Conservation (phyloP, 768 basidiomycete species). For the Phanerodontia chrysosporium region DNA sequence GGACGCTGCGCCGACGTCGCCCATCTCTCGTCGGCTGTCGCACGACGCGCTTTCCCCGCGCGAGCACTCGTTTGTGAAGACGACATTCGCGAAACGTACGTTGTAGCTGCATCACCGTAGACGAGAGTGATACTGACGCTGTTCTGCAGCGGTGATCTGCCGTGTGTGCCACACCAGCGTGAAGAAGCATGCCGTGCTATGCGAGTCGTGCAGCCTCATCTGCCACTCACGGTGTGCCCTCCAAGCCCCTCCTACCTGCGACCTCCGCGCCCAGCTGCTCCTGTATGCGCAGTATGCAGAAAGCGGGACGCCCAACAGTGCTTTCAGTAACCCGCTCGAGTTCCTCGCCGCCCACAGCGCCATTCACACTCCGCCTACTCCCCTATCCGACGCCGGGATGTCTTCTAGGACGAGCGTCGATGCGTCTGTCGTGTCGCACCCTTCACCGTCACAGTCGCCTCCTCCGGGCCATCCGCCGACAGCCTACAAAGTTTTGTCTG, state of each 20-base stretch:
- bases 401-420: slow-evolving; percentile 43
- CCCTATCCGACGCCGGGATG: slow-evolving; percentile 54
- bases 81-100: slow-evolving; percentile 89
- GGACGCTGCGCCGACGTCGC: slow-evolving; percentile 34
- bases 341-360: slow-evolving; percentile 29
- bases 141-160: slow-evolving; percentile 70
- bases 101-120: slow-evolving; percentile 14
- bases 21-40: slow-evolving; percentile 19
- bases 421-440: slow-evolving; percentile 19
- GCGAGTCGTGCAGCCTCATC: slow-evolving; percentile 86
- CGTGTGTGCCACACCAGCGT: slow-evolving; percentile 75
- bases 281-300: slow-evolving; percentile 76
- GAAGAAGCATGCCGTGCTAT: slow-evolving; percentile 85
- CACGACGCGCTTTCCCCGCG: slow-evolving; percentile 50
- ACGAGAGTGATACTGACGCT: slow-evolving; percentile 1
- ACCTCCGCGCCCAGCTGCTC: slow-evolving; percentile 76
- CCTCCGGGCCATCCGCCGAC: slow-evolving; percentile 38
- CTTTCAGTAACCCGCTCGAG: slow-evolving; percentile 51
- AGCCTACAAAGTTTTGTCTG: slow-evolving; percentile 60
- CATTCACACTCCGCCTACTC: slow-evolving; percentile 34
- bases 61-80: slow-evolving; percentile 86
- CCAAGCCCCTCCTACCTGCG: slow-evolving; percentile 76
- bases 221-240: slow-evolving; percentile 74
- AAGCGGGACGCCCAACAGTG: slow-evolving; percentile 50
- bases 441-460: slow-evolving; percentile 29